phyloP scores from a whole-genome alignment of 805 yeast species.

The Wickerhamiella nectarea region DNA sequence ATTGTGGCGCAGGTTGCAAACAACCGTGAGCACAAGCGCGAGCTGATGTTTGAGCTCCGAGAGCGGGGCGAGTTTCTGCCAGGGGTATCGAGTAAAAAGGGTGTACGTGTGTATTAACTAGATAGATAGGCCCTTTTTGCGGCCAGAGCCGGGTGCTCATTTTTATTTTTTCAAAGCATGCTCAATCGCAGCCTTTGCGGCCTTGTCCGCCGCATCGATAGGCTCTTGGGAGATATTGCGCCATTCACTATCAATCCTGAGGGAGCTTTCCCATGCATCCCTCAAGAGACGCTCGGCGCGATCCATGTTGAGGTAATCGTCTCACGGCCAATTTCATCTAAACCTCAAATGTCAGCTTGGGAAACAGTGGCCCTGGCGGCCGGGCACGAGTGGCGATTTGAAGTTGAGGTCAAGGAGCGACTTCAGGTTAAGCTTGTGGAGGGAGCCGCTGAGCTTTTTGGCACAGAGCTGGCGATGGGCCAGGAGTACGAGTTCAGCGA shows the following conservation, averaged over 20 bases:
- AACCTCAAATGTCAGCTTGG: not conserved
- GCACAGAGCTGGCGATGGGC: slow-evolving; percentile 77
- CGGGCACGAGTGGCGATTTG: slow-evolving; percentile 62
- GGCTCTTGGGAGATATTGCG: no score
- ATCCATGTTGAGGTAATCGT: not conserved
- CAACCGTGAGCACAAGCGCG: not conserved
- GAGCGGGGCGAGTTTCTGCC: not conserved
- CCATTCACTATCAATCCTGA: no score
- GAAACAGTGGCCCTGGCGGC: slow-evolving; percentile 21
- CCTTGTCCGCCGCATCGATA: no score
- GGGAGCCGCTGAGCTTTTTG: slow-evolving; percentile 84
- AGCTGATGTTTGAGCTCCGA: not conserved
- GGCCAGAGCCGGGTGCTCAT: no score
- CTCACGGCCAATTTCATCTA: no score
- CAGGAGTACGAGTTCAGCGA: slow-evolving; percentile 46
- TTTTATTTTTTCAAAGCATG: not conserved
- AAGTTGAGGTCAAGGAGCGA: slow-evolving; percentile 40
- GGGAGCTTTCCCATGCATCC: not conserved
- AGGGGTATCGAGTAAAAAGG: not conserved
- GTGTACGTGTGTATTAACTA: not conserved
- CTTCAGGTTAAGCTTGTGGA: slow-evolving; percentile 38
- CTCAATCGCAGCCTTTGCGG: no score
- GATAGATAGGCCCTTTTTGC: no score
- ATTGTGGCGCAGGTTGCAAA: slow-evolving; percentile 2
- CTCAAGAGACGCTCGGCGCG: not conserved